phyloP scores from a whole-genome alignment of 352 stramenopile genomes.

The Stramenopiles sp. region DNA sequence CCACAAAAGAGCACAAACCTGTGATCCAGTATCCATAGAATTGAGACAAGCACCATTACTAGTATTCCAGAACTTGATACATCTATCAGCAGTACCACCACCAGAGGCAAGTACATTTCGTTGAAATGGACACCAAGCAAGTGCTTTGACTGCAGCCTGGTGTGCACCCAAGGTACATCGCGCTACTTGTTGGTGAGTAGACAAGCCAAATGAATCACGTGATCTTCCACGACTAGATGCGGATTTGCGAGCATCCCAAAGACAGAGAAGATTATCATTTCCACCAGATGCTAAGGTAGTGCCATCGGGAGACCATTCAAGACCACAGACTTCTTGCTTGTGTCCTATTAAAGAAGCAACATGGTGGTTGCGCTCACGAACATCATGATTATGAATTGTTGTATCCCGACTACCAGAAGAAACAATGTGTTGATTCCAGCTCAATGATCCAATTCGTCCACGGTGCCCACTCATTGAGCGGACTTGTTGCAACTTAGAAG shows the following conservation, averaged over 20 bases:
- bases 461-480: conserved; percentile 51
- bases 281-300: conserved; percentile 66
- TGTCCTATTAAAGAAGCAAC: conserved; percentile 56
- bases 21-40: conserved; percentile 78
- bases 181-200: background rate
- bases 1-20: conserved; percentile 75
- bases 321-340: conserved; percentile 80
- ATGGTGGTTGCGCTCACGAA: conserved; percentile 34
- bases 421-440: conserved; percentile 22
- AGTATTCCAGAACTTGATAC: conserved; percentile 97
- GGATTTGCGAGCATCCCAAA: conserved; percentile 28
- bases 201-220: background rate
- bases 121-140: conserved; percentile 92
- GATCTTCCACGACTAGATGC: background rate
- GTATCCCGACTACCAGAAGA: conserved; percentile 12
- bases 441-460: conserved; percentile 38
- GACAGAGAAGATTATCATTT: conserved; percentile 83
- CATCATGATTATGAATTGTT: conserved; percentile 63
- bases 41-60: conserved; percentile 42
- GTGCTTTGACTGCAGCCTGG: conserved; percentile 67
- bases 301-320: conserved; percentile 80
- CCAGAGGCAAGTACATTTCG: conserved; percentile 74
- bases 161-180: conserved; percentile 49
- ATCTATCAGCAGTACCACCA: conserved; percentile 78
- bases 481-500: conserved; percentile 44